A percentile compares a stretch with the other conserved stretches of the same genome.
These are phyloP conservation scores for Pseudogymnoascus sp. DNA, from an alignment of 2,329 filamentous ascomycete species.

Conservation along the genomic window DNA sequence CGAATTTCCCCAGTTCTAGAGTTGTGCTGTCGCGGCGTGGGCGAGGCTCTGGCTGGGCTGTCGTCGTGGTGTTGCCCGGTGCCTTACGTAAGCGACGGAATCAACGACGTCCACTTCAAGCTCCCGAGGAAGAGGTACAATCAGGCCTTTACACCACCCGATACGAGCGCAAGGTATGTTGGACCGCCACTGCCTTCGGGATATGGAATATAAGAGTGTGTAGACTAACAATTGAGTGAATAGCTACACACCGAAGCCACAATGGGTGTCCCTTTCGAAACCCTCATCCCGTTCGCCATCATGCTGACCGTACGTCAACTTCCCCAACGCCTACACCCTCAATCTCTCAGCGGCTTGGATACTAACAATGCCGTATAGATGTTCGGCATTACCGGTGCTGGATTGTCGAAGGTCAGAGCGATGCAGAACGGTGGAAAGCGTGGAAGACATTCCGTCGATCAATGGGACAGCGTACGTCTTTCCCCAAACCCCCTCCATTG, in stretches of 20 bases:
- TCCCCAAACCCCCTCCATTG: constrained; percentile 1
- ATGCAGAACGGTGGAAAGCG: constrained; percentile 36
- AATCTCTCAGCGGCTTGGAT: background rate
- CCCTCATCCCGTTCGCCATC: constrained; percentile 36
- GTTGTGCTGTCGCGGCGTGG: constrained; percentile 20
- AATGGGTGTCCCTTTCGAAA: constrained; percentile 38
- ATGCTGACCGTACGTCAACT: constrained; percentile 31
- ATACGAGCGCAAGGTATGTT: constrained; percentile 10
- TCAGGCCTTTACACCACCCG: constrained; percentile 11
- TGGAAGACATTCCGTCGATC: constrained; percentile 33
- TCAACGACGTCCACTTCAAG: constrained; percentile 10
- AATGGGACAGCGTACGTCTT: constrained; percentile 34
- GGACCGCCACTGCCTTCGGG: background rate
- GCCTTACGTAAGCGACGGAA: constrained; percentile 12
- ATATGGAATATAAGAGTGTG: background rate
- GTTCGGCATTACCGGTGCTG: constrained; percentile 35
- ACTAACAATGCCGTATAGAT: constrained; percentile 29
- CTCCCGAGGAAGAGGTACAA: constrained; percentile 1
- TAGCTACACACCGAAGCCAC: constrained; percentile 17
- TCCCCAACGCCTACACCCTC: background rate
- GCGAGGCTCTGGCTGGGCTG: constrained; percentile 11
- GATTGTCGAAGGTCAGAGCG: constrained; percentile 32
- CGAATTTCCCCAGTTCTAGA: constrained; percentile 22
- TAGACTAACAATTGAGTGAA: background rate
- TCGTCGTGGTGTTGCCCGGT: constrained; percentile 12